Percentiles rank a stretch among this genome's conserved stretches.
Evolutionary conservation across 208 protist genomes (phyloP).

Genomic region (Trypanosoma brucei): DNA sequence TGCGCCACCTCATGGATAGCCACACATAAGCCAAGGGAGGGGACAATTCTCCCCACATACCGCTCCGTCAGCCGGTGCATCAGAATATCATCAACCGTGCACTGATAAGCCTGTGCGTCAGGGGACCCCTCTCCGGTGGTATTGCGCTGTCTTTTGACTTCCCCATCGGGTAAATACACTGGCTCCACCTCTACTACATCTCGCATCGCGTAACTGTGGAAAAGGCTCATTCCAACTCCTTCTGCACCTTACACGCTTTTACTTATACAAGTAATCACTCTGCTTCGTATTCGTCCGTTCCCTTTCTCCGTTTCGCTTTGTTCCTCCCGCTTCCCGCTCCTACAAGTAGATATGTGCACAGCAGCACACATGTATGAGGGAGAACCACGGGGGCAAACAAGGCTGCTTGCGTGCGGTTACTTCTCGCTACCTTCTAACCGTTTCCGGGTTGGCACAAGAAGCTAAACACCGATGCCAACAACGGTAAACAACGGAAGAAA

Average conservation of each 20-base stretch:
- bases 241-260: neutral
- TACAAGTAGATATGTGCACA: too few relatives aligned
- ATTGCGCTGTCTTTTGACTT: too few relatives aligned
- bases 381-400: too few relatives aligned
- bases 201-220: conserved; percentile 58
- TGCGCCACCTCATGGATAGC: conserved; percentile 58
- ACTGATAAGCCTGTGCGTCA: conserved; percentile 21
- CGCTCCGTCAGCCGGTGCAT: conserved; percentile 75
- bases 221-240: conserved; percentile 27
- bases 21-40: conserved; percentile 56
- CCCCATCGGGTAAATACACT: conserved; percentile 58
- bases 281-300: conserved; percentile 2
- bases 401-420: too few relatives aligned
- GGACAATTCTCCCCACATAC: conserved; percentile 76
- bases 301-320: conserved; percentile 6
- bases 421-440: too few relatives aligned
- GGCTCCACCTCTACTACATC: conserved; percentile 79
- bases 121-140: neutral
- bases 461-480: too few relatives aligned
- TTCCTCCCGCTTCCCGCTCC: neutral
- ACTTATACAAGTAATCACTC: neutral
- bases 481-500: too few relatives aligned
- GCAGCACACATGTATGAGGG: too few relatives aligned
- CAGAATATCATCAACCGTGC: conserved; percentile 45
- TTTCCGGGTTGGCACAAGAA: too few relatives aligned